Percentiles rank a stretch among this genome's conserved stretches.
phyloP scores from a whole-genome alignment of 495 filamentous ascomycete genomes.

The Annulohypoxylon stygium region DNA sequence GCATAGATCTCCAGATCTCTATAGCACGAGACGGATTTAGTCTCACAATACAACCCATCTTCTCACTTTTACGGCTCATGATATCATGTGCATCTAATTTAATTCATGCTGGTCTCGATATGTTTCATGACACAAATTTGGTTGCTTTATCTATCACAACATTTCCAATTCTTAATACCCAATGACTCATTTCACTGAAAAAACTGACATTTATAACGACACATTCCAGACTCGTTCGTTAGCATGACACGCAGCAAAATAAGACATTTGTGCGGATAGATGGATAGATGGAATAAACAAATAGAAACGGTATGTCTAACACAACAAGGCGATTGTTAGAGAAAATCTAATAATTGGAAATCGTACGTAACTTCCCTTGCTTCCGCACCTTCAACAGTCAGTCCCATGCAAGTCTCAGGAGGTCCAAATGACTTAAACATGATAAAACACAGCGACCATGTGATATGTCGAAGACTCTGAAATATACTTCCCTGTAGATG shows the following conservation, averaged over 20 bases:
- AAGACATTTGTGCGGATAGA: not conserved
- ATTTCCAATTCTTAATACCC: not conserved
- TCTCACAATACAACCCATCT: not conserved
- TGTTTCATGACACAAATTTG: not conserved
- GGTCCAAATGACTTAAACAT: slow-evolving; percentile 1
- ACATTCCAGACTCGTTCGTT: slow-evolving; percentile 10
- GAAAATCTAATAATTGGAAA: slow-evolving; percentile 3
- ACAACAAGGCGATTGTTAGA: slow-evolving; percentile 4
- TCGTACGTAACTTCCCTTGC: not conserved
- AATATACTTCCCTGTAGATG: not conserved
- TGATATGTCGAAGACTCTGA: not conserved
- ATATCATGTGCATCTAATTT: not conserved
- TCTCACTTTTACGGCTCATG: not conserved
- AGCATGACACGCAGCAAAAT: not conserved
- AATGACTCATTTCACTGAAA: not conserved
- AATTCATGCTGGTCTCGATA: not conserved
- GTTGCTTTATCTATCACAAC: not conserved
- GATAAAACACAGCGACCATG: not conserved
- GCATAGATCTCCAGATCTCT: not conserved
- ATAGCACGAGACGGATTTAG: slow-evolving; percentile 3
- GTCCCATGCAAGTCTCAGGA: not conserved
- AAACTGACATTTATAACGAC: slow-evolving; percentile 3
- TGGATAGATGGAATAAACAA: not conserved
- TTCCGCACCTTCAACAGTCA: not conserved
- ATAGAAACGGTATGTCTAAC: slow-evolving; percentile 4